Evolutionary conservation across 306 rosid genomes (phyloP), one percentile per base, ranked within the genome.

Genomic region (Sechiopsis laciniata): DNA sequence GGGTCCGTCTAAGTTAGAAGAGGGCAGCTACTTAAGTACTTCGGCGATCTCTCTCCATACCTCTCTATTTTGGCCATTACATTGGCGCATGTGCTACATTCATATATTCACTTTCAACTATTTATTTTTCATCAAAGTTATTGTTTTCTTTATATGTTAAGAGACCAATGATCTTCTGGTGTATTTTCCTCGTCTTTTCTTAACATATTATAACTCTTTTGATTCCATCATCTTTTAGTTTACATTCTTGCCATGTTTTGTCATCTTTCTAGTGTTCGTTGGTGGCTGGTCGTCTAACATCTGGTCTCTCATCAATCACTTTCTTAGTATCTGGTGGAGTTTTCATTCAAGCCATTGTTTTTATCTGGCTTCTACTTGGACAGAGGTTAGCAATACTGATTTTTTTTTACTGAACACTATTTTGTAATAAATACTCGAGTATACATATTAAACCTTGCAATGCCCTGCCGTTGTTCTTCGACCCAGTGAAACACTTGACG

Each of bases 291-390:
- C 90, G 92, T 72, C 92, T 91, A 65, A 94, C 97, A 55, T 83
- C 96, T 64, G 95, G 94, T 80, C 98, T 90, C 78, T 59, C 81
- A 15, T 87, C 97, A 53, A 89, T 93, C 85, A 87, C 89, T n/a
- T 50, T 82, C 40, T 87, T 87, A 78, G 88, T 94, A 60, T 82
- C 88, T 7, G 72, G 74, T 56, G 99, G 99, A 78, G 85, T 83
- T 76, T 73, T 85, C 50, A 75, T 76, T 45, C 96, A 94, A 74
- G 96, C 96, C 9, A 37, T 84, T 24, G 83, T 82, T 29, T 76
- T 82, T 7, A 29, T 90, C 78, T 83, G 90, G 78, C 89, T 94
- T 71, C 87, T 88, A 79, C 82, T 90, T 26, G 63, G 79, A 22
- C 55, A 58, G 70, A 74, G 84, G 83, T 78, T 75, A 3, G 19